Evolutionary conservation across 148 eudicot species (phyloP), one percentile per base, ranked within the genome.

Genomic region (Amaranthus cruentus): DNA sequence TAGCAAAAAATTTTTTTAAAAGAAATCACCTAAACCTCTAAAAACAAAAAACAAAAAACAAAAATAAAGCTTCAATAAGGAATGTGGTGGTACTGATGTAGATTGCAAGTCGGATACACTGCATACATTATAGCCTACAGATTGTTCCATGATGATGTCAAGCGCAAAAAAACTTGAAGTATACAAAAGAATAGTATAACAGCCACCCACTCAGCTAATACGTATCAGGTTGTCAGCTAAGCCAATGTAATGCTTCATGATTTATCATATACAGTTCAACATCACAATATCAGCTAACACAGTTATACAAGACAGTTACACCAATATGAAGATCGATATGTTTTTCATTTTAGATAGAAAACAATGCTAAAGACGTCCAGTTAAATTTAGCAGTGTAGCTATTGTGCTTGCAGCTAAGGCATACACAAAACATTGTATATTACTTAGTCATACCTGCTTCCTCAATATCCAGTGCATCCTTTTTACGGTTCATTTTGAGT

Each of bases 361-460:
- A 65, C 18, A 47, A n/a, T 47, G 3, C 21, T 46, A 65, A 7
- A 47, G 21, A 18, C 8, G 9, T 8, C 47, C 51, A 47, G 7
- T 9, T 46, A 43, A 63, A 43, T 12, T 10, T 4, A 46, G 18
- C 52, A 47, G 7, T 14, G 47, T 3, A 63, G n/a, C 42, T 28
- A 15, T 58, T 58, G 61, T 6, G 4, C 4, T 28, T 66, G 4
- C 44, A 68, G 53, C 38, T 10, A 68, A 50, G 67, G 47, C 67
- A 1, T 6, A 65, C 38, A 28, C 2, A 28, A 28, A 28, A 28
- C 38, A 28, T 28, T 28, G 38, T 10, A 65, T 65, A 65, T 14
- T 12, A 49, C 1, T 3, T 54, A 52, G 13, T 62, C 7, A 73
- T 58, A 91, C 98, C 96, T 81, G 90, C 68, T 66, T 88, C 96